Percentiles rank a stretch among this genome's conserved stretches.
Evolutionary conservation across 306 rosid genomes (phyloP).

Genomic region (Vicia sativa): DNA sequence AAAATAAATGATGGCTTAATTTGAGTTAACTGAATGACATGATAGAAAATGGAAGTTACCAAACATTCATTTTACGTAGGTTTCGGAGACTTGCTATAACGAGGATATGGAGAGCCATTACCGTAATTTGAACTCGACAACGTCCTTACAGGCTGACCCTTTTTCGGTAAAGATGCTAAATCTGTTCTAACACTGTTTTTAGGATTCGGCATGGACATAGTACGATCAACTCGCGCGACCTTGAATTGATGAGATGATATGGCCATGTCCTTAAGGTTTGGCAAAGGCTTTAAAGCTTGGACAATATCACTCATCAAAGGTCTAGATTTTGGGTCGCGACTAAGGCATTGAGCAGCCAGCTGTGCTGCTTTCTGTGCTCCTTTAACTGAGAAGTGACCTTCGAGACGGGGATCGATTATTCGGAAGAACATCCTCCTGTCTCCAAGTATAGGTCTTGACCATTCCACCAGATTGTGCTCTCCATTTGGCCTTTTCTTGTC

Average conservation of each 20-base stretch:
- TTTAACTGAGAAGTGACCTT: conserved; percentile 92
- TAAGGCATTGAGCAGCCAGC: conserved; percentile 81
- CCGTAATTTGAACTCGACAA: conserved; percentile 64
- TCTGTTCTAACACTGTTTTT: conserved; percentile 64
- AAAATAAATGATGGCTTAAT: conserved; percentile 23
- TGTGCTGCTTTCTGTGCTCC: conserved; percentile 79
- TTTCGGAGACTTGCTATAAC: conserved; percentile 55
- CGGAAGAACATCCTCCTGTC: conserved; percentile 75
- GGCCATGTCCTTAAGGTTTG: conserved; percentile 89
- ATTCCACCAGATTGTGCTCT: conserved; percentile 91
- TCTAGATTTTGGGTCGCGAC: conserved; percentile 87
- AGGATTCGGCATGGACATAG: conserved; percentile 61
- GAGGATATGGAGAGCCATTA: conserved; percentile 64
- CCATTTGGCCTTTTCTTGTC: conserved; percentile 93
- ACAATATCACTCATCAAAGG: conserved; percentile 88
- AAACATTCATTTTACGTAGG: conserved; percentile 43
- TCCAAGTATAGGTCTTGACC: conserved; percentile 83
- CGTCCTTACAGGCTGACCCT: conserved; percentile 76
- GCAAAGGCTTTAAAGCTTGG: conserved; percentile 73
- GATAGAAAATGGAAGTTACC: conserved; percentile 26
- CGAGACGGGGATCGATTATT: conserved; percentile 86
- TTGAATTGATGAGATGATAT: conserved; percentile 74
- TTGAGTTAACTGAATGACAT: conserved; percentile 43
- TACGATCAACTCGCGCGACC: conserved; percentile 65
- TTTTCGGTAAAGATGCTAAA: conserved; percentile 56